Base-by-base conservation (phyloP, 2,329 filamentous ascomycete species). In the Dendryphion nanum region DNA sequence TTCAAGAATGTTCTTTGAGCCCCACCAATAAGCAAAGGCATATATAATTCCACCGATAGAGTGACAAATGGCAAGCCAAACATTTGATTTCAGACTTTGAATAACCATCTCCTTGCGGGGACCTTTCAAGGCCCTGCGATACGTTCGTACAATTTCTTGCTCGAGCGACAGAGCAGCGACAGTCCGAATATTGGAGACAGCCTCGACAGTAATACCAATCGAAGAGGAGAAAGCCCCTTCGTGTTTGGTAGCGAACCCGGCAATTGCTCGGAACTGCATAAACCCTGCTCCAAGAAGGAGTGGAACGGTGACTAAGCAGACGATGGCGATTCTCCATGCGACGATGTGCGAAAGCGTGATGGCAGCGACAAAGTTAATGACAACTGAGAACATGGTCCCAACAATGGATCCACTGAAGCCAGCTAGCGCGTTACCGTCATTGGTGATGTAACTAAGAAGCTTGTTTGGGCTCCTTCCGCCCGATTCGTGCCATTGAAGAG, bases 11-110 rank as follows among this genome's bases (percentile, higher is more conserved):
- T 81, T 79, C 50, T 79, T 83, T 0, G 84, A 76, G 3, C 85
- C 85, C 84, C 85, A 90, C 83, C 85, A 90, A 63, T 88, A 89
- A 1, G 84, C 82, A 37, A 90, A 76, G 0, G 84, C 82, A 53
- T 89, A 86, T 18, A 88, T 78, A 35, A 86, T 73, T 53, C 83
- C 85, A 15, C 81, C 77, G 7, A 77, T 69, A 46, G 74, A 77
- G 55, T 81, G 78, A 13, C 79, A 73, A 23, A 82, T 68, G 2
- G 81, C 78, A 6, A 82, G 72, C 71, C 77, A 82, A 12, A 82
- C 57, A 55, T 80, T 83, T 26, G 75, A 74, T 31, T 72, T 68
- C 18, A 75, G 47, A 16, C 71, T 75, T 14, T 72, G 71, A n/a
- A 61, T 56, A 2, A 73, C 59, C 40, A 72, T 76, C 33, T 75